Percentiles rank a stretch among this genome's conserved stretches.
Evolutionary conservation across 2,329 filamentous ascomycete species (phyloP).

Genomic region (Daldinia eschscholtzii): DNA sequence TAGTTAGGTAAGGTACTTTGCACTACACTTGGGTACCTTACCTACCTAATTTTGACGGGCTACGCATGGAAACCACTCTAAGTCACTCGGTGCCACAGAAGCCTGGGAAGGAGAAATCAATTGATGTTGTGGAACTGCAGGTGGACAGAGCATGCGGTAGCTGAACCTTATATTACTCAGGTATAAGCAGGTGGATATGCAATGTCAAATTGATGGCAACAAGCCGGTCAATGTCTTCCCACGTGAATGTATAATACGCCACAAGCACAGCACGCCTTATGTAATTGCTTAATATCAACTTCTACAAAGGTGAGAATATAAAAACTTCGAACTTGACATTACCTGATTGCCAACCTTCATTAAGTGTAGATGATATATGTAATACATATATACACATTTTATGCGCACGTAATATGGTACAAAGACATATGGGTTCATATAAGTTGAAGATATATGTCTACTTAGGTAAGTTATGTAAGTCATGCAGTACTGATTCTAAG

Average conservation of each 20-base stretch:
- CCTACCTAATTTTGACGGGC: too few species aligned
- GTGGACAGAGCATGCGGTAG: not conserved
- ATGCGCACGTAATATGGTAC: too few species aligned
- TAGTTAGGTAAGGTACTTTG: constrained; percentile 15
- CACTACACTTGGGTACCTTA: not conserved
- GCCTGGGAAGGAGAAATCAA: constrained; percentile 31
- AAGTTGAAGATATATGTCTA: too few species aligned
- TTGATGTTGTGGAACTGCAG: constrained; percentile 29
- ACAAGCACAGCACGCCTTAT: not conserved
- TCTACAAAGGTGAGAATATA: not conserved
- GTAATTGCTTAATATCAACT: too few species aligned
- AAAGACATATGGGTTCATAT: too few species aligned
- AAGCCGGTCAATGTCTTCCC: not conserved
- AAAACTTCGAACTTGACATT: too few species aligned
- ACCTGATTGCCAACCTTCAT: too few species aligned
- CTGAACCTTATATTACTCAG: not conserved
- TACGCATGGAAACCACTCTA: too few species aligned
- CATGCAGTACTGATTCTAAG: too few species aligned
- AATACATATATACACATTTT: not conserved
- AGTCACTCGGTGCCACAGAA: constrained; percentile 18
- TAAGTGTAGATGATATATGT: too few species aligned
- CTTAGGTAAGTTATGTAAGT: too few species aligned
- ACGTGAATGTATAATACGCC: not conserved
- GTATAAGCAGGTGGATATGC: not conserved
- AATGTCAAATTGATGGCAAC: not conserved